Percentiles rank a stretch among this genome's conserved stretches.
These are phyloP conservation scores for Botryosphaeria dothidea DNA, from an alignment of 2,329 filamentous ascomycete genomes.

Conservation along the genomic window DNA sequence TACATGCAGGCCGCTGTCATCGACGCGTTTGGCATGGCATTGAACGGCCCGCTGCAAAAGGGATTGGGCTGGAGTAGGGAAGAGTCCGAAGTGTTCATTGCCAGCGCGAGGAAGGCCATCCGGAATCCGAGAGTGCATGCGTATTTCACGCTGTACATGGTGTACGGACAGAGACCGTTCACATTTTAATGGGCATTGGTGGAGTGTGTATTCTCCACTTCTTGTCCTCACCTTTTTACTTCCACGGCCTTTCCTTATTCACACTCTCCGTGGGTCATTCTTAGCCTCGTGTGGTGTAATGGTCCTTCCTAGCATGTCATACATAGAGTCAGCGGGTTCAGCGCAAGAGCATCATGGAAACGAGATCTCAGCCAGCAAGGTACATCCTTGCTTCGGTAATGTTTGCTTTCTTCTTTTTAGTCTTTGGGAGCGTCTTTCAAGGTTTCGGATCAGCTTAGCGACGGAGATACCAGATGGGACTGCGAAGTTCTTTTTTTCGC, in stretches of 20 bases:
- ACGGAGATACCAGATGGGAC: neutral
- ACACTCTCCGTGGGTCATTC: neutral
- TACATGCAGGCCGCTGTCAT: conserved; percentile 29
- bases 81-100: conserved; percentile 33
- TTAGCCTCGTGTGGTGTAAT: neutral
- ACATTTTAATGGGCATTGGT: neutral
- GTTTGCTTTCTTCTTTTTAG: neutral
- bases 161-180: conserved; percentile 7
- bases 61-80: conserved; percentile 18
- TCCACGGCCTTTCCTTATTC: too few species aligned
- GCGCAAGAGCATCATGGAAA: neutral
- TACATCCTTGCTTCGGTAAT: neutral
- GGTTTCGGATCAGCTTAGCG: neutral
- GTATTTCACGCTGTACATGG: conserved; percentile 24
- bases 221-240: neutral
- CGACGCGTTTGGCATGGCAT: conserved; percentile 11
- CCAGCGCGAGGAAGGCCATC: conserved; percentile 36
- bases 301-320: conserved; percentile 5
- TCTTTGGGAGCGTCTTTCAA: neutral
- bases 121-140: conserved; percentile 36
- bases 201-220: neutral
- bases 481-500: neutral
- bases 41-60: conserved; percentile 2
- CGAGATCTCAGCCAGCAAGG: neutral
- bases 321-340: neutral